Base-by-base conservation (phyloP, 176 grass and related monocot species). In the Aegilops longissima region DNA sequence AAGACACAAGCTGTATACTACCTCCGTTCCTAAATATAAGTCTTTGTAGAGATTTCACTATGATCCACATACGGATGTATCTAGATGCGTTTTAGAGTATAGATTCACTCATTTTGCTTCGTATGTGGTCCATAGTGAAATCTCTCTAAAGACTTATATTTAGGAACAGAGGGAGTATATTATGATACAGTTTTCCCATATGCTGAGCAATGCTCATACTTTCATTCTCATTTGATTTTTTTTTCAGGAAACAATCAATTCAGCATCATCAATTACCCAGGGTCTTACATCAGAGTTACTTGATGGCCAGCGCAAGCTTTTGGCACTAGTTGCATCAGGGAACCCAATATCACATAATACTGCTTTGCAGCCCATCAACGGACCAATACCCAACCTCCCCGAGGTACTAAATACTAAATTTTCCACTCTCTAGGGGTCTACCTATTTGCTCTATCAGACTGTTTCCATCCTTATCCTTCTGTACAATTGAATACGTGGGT, bases 271-370 rank as follows among this genome's bases (percentile, higher is more conserved):
- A 58, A 88, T 98, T 25, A 93, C 83, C 25, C 92, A 94, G 80
- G 90, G 75, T 79, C 39, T 94, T 81, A 92, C 90, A 8, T 88
- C 90, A 18, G 97, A 98, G 84, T 89, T 98, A 73, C 81, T 98
- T 70, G 97, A 98, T 70, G 90, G 92, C 25, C 93, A 96, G 80
- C 91, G 82, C 27, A 98, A 96, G 39, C 82, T 98, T 74, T 92
- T 98, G 84, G 83, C 97, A 61, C 78, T 96, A n/a, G 62, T 94
- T 85, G 80, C 94, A 61, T 68, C 86, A 5, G 94, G 82, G 70
- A 94, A 66, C 70, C 69, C 88, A 54, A 81, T 87, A 84, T 61
- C 90, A 40, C 70, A 70, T 61, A 91, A 66, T 79, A 49, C 79
- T 78, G 86, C 69, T 35, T 72, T 86, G 42, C 96, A 96, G 82